A percentile compares a stretch with the other conserved stretches of the same genome.
Conservation (phyloP, 2,329 filamentous ascomycete genomes). For the Alternaria hordeiaustralica region DNA sequence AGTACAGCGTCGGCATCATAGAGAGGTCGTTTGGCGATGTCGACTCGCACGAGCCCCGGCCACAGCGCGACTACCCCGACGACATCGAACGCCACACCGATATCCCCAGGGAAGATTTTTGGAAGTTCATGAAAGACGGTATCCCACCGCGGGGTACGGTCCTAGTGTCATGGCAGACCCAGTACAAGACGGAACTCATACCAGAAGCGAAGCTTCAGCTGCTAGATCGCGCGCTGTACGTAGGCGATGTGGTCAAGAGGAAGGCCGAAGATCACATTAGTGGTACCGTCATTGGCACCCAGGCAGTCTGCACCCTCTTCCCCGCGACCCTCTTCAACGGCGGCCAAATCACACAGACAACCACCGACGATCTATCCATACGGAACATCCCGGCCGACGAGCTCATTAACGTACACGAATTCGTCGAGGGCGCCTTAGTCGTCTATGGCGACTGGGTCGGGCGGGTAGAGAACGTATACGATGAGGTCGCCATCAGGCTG, state of each 20-base stretch:
- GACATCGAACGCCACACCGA: slow-evolving; percentile 46
- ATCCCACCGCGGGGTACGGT: slow-evolving; percentile 61
- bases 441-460: slow-evolving; percentile 65
- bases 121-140: slow-evolving; percentile 51
- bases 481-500: slow-evolving; percentile 60
- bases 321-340: slow-evolving; percentile 37
- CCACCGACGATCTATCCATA: slow-evolving; percentile 45
- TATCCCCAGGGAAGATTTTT: slow-evolving; percentile 42
- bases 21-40: slow-evolving; percentile 53
- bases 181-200: slow-evolving; percentile 51
- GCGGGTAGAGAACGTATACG: slow-evolving; percentile 56
- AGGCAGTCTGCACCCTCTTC: slow-evolving; percentile 55
- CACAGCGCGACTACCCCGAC: slow-evolving; percentile 47
- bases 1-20: slow-evolving; percentile 52
- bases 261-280: slow-evolving; percentile 57
- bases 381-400: slow-evolving; percentile 54
- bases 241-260: slow-evolving; percentile 64
- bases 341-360: slow-evolving; percentile 27
- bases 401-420: slow-evolving; percentile 54
- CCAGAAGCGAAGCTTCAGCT: slow-evolving; percentile 55
- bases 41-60: slow-evolving; percentile 55
- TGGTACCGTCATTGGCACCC: slow-evolving; percentile 61
- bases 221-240: slow-evolving; percentile 60
- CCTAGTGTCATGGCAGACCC: slow-evolving; percentile 56
- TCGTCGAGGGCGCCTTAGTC: slow-evolving; percentile 59